phyloP scores from a whole-genome alignment of 352 stramenopile species.

The Globisporangium paddicum region DNA sequence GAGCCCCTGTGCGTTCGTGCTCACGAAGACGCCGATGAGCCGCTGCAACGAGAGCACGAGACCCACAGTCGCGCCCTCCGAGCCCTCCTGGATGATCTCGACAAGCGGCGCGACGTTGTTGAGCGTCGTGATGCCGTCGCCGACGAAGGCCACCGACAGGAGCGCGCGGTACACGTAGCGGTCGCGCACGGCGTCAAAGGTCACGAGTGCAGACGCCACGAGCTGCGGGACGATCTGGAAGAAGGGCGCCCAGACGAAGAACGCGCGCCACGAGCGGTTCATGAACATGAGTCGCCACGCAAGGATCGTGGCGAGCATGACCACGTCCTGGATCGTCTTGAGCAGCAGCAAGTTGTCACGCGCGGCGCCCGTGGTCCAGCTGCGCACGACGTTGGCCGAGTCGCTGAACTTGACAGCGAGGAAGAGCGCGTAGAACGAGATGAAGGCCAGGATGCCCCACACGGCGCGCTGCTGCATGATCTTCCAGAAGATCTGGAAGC shows the following conservation, averaged over 20 bases:
- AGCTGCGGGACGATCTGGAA: constrained; percentile 9
- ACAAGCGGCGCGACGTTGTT: constrained; percentile 9
- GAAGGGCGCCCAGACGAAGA: constrained; percentile 10
- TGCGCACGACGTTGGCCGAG: constrained; percentile 17
- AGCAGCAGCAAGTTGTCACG: constrained; percentile 12
- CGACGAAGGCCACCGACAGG: constrained; percentile 7
- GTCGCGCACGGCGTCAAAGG: constrained; percentile 8
- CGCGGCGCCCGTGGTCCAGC: constrained; percentile 20
- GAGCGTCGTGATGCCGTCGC: constrained; percentile 13
- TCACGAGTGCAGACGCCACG: constrained; percentile 2
- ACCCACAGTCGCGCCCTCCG: constrained; percentile 20
- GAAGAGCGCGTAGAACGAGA: constrained; percentile 41
- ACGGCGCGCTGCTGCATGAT: constrained; percentile 54
- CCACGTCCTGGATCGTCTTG: constrained; percentile 11
- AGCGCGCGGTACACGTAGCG: constrained; percentile 11
- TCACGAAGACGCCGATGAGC: constrained; percentile 13
- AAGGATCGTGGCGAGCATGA: constrained; percentile 10
- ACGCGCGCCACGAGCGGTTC: constrained; percentile 8
- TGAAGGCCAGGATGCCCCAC: constrained; percentile 38
- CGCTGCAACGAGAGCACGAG: constrained; percentile 19
- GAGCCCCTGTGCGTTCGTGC: constrained; percentile 9
- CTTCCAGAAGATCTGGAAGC: constrained; percentile 36
- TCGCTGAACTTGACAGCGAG: constrained; percentile 27
- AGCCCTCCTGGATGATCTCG: constrained; percentile 22
- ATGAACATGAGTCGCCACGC: constrained; percentile 8